Evolutionary conservation across 139 green algal genomes (phyloP), one percentile per base, ranked within the genome.

Genomic region (Zygnema cylindricum): DNA sequence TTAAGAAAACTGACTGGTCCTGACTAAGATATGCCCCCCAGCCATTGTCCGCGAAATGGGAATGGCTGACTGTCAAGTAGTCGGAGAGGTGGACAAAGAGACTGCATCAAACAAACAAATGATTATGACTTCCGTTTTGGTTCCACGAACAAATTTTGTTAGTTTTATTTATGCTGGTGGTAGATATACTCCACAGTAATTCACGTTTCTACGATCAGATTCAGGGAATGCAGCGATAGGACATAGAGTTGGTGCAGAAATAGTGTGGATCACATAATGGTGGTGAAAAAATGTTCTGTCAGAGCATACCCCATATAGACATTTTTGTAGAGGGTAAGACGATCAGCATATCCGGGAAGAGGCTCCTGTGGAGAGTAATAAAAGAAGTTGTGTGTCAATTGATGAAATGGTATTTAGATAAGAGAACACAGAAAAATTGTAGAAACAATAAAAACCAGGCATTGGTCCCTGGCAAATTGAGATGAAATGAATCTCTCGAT

Each of bases 31-130:
- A 39, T 3, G 83, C 1, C 39, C 69, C 69, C 35, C 39, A 38
- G 1, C 21, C 23, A 69, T 89, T 89, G 69, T 89, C 84, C 7
- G 84, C 38, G 38, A 89, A 55, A 2, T 11, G 77, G 2, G 40
- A 2, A 33, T 84, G 3, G 33, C 54, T 76, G 32, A 82, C 43
- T 32, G 40, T 87, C 11, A 87, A 7, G 0, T 54, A 25, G 25
- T 87, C 82, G 30, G 55, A 49, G 69, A 82, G 81, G 82, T 87
- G 82, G 30, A 73, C 32, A 54, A 85, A 85, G 2, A 87, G 11
- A n/a, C 82, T 87, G 82, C 71, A 63, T n/a, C n/a, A 63, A 63
- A 63, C 49, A 63, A 25, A 63, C 16, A 16, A 63, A 16, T 7
- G 7, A 63, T n/a, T n/a, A n/a, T n/a, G n/a, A n/a, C n/a, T n/a